Base-by-base conservation (phyloP, 345 rosid genomes). In the Eutrema yunnanense region DNA sequence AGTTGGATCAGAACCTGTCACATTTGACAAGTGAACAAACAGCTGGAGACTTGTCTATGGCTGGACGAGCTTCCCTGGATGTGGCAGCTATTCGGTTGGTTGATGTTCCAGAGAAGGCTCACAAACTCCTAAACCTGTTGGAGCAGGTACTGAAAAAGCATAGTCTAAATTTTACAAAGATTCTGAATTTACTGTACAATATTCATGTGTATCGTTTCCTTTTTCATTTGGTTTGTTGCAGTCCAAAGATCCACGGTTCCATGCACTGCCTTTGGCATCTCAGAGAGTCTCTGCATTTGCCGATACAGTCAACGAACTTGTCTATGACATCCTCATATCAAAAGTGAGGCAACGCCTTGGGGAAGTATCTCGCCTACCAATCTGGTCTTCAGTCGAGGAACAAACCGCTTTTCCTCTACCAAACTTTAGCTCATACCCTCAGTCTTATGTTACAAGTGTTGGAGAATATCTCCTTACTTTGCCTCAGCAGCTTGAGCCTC, bases 241-340 rank as follows among this genome's bases (percentile, higher is more conserved):
- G 99, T 95, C 95, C 36, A 92, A 87, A 86, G 99, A 95, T 81
- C 96, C 99, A 22, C 88, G 99, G 76, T 95, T 92, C 76, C 99
- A 95, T 68, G 89, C 96, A 56, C 96, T 95, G 78, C 96, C 96
- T 6, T 81, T 81, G 62, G 92, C 99, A 59, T 90, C 99, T 50
- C 96, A 90, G 78, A 87, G 97, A 73, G 97, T 95, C 3, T 81
- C 96, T 3, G 81, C 89, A 69, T 95, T 95, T 71, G 87, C 87
- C 9, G 97, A 92, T 34, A 79, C 90, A 48, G 96, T 95, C 62
- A 95, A 92, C 46, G 96, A 95, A 76, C 94, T 95, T 52, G 99
- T 95, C 27, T 95, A 91, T 43, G 95, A 92, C 43, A 95, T 90
- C 65, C 96, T 92, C 54, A 87, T 95, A 83, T 95, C 97, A 59